phyloP scores from a whole-genome alignment of 176 grass and related monocot genomes.

The Rhynchospora pubera region DNA sequence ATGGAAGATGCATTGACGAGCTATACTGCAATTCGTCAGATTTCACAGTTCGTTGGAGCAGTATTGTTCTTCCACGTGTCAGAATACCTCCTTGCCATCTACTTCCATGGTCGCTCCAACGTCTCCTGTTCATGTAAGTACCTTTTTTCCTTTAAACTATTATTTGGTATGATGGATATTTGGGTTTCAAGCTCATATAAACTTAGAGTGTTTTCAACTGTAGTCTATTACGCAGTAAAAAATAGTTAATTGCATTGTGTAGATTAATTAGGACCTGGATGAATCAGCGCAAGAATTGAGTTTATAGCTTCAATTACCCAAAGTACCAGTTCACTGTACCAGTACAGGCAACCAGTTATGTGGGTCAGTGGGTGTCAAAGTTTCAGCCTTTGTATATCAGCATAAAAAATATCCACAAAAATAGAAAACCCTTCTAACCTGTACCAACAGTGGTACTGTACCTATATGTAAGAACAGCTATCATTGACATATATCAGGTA shows the following conservation, averaged over 20 bases:
- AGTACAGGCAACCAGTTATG: too few species aligned
- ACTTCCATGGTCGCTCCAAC: conserved; percentile 56
- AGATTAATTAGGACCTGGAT: neutral
- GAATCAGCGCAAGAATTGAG: neutral
- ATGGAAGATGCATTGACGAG: conserved; percentile 19
- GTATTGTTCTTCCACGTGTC: conserved; percentile 75
- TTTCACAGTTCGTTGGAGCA: conserved; percentile 50
- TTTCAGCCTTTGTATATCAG: too few species aligned
- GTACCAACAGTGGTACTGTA: too few species aligned
- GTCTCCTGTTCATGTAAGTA: conserved; percentile 61
- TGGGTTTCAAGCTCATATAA: neutral
- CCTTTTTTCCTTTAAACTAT: neutral
- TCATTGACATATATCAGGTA: too few species aligned
- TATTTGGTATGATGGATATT: neutral
- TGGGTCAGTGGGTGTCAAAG: too few species aligned
- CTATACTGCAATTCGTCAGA: conserved; percentile 26
- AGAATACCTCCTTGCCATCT: conserved; percentile 59
- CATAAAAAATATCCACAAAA: too few species aligned
- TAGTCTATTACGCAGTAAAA: neutral
- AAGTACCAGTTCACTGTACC: too few species aligned
- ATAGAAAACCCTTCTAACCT: too few species aligned
- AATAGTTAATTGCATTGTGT: neutral
- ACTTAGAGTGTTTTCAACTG: neutral
- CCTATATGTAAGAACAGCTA: too few species aligned
- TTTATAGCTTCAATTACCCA: too few species aligned